Conservation (phyloP, 352 stramenopile genomes). For the Phytophthora tubulina region DNA sequence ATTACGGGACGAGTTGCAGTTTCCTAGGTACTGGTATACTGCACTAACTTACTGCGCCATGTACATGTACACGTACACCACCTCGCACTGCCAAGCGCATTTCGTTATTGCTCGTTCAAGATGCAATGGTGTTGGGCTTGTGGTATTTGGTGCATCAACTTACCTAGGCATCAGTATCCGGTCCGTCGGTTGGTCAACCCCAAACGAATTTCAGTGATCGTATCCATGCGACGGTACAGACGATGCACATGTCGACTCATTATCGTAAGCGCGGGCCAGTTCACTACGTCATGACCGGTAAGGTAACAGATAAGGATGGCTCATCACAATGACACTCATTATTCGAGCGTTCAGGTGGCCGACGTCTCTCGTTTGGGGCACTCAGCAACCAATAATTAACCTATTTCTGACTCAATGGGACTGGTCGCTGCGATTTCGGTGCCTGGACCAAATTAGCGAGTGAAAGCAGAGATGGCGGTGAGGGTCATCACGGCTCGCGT, state of each 20-base stretch:
- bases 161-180: too few relatives aligned
- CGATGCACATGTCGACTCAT: background rate
- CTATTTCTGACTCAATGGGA: background rate
- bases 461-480: background rate
- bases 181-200: background rate
- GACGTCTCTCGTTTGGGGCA: background rate
- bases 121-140: too few relatives aligned
- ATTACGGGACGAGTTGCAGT: background rate
- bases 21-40: background rate
- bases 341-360: background rate
- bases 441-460: too few relatives aligned
- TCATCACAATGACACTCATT: background rate
- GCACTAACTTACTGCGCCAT: too few relatives aligned
- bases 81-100: too few relatives aligned
- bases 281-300: background rate
- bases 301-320: too few relatives aligned
- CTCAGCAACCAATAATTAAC: background rate
- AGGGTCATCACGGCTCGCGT: background rate
- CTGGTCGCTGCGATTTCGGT: background rate
- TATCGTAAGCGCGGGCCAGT: background rate
- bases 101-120: too few relatives aligned
- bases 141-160: too few relatives aligned
- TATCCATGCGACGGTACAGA: background rate
- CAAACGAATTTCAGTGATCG: background rate
- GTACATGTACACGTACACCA: too few relatives aligned